Evolutionary conservation across 331 rosid genomes (phyloP), one percentile per base, ranked within the genome.

Genomic region (Malus hybrid): DNA sequence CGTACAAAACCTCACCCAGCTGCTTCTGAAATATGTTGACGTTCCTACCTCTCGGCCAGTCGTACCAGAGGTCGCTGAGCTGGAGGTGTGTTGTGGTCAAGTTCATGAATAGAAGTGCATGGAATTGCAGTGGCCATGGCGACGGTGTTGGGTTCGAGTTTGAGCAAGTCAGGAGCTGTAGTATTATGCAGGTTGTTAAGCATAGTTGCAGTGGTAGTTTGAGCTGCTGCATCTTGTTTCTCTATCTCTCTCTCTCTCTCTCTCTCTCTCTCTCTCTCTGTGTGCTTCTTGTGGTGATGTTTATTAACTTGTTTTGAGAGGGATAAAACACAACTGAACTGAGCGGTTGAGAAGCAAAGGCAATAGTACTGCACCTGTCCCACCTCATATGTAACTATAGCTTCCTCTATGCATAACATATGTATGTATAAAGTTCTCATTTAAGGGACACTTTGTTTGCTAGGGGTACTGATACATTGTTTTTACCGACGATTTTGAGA

Each of bases 91-190:
- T 3, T 9, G 50, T 4, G 59, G 54, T 84, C 55, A 80, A 19
- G 71, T 85, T 87, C 88, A 87, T 83, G 81, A n/a, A 80, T 7
- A 85, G 77, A 12, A 85, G 81, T 3, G 91, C 87, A 57, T 85
- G 91, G n/a, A 87, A 87, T 55, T 83, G 88, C 66, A 80, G 74
- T 1, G 88, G 88, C 91, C 91, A 85, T 6, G 87, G 88, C 7
- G 46, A 0, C 0, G 88, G 88, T 11, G 28, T 70, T 39, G 88
- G 87, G 56, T 10, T 77, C 56, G 67, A 39, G 31, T 10, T 8
- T 13, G 82, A 72, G 57, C 54, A 22, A 28, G 16, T 28, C 15
- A 39, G 34, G 1, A 57, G 5, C 10, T 44, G 48, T 0, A 66
- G 55, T 8, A 60, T 65, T 8, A 77, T 33, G 63, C 8, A 65